Evolutionary conservation across 331 rosid genomes (phyloP).

Genomic region (Quercus tomentella): DNA sequence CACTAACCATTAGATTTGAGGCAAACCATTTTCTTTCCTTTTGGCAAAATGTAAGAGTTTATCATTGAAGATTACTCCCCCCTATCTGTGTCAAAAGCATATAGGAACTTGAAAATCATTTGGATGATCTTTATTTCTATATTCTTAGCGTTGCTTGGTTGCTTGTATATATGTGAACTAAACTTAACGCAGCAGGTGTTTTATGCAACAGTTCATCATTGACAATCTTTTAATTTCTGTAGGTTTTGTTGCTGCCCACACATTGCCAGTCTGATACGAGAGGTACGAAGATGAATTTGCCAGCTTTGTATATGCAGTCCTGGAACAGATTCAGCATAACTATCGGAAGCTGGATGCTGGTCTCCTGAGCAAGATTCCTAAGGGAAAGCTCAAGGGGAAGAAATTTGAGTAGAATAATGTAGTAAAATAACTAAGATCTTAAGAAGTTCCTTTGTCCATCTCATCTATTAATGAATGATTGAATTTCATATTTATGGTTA

Average conservation of each 20-base stretch:
- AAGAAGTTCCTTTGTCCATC: constrained; percentile 2
- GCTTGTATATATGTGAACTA: too few relatives aligned
- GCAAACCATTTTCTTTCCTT: background rate
- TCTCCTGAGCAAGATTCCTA: constrained; percentile 77
- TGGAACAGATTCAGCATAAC: constrained; percentile 45
- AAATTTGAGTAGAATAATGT: constrained; percentile 53
- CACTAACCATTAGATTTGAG: background rate
- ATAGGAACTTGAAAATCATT: background rate
- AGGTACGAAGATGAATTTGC: constrained; percentile 74
- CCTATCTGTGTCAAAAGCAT: background rate
- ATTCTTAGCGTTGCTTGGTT: background rate
- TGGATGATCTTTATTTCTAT: background rate
- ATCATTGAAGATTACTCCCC: background rate
- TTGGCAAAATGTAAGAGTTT: background rate
- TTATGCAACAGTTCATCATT: constrained; percentile 14
- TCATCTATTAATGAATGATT: constrained; percentile 6
- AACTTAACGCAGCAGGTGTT: background rate
- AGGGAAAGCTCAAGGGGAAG: constrained; percentile 60
- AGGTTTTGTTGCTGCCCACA: constrained; percentile 90
- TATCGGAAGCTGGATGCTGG: constrained; percentile 55
- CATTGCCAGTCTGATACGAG: constrained; percentile 85
- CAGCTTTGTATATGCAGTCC: constrained; percentile 45
- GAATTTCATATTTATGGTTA: background rate
- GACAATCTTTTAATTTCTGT: background rate
- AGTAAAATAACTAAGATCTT: background rate